Percentiles rank a stretch among this genome's conserved stretches.
Conservation (phyloP, 768 basidiomycete genomes). For the Lentinus tigrinus region DNA sequence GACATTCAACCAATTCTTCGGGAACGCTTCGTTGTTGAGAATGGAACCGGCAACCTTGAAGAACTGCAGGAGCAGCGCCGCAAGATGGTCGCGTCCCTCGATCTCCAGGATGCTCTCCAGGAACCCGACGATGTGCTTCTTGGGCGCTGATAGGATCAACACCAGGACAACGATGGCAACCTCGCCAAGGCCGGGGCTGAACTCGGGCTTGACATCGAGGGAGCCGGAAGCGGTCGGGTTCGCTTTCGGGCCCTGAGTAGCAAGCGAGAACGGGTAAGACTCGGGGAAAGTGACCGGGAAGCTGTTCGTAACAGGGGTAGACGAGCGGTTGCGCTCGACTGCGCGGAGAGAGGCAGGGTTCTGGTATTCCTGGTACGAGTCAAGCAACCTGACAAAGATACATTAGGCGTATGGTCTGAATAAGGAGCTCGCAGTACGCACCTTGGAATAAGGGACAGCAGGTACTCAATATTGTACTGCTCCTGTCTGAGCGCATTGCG, state of each 20-base stretch:
- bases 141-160: constrained; percentile 76
- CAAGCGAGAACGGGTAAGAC: constrained; percentile 87
- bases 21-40: constrained; percentile 85
- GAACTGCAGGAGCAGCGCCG: constrained; percentile 67
- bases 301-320: constrained; percentile 52
- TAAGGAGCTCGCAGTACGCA: constrained; percentile 32
- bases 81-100: constrained; percentile 81
- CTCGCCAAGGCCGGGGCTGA: constrained; percentile 82
- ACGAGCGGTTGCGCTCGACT: constrained; percentile 65
- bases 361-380: constrained; percentile 85
- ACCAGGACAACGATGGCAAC: constrained; percentile 82
- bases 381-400: constrained; percentile 58
- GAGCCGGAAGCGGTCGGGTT: constrained; percentile 30
- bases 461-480: constrained; percentile 88
- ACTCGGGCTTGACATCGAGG: constrained; percentile 48
- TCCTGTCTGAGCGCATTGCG: constrained; percentile 68
- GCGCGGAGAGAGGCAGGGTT: constrained; percentile 62
- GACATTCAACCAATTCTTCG: constrained; percentile 87
- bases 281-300: constrained; percentile 88
- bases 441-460: constrained; percentile 83
- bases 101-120: constrained; percentile 82
- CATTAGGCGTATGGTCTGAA: neutral
- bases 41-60: constrained; percentile 83
- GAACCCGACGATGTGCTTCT: constrained; percentile 73
- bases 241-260: constrained; percentile 62